These are phyloP conservation scores for Kwoniella shivajii DNA, from an alignment of 1,284 basidiomycete species.

Conservation along the genomic window DNA sequence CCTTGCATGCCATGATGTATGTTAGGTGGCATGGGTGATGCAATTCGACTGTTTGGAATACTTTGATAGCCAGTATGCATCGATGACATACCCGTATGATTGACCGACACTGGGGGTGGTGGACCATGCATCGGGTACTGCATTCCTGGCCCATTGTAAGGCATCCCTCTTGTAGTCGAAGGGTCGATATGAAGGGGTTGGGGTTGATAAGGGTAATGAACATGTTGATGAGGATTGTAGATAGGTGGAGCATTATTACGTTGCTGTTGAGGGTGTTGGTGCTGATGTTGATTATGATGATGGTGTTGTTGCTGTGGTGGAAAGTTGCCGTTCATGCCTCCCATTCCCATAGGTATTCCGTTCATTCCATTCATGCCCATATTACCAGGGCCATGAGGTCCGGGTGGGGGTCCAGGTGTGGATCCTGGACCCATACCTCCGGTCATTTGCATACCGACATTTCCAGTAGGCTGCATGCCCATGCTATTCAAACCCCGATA, in stretches of 20 bases:
- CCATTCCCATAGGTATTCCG: slow-evolving; percentile 27
- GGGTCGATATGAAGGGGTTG: slow-evolving; percentile 47
- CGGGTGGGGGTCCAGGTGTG: slow-evolving; percentile 19
- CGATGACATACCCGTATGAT: slow-evolving; percentile 40
- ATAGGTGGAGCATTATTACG: slow-evolving; percentile 30
- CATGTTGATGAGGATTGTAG: slow-evolving; percentile 51
- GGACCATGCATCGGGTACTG: slow-evolving; percentile 33
- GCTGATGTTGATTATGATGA: slow-evolving; percentile 14
- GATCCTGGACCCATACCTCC: slow-evolving; percentile 19
- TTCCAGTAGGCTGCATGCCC: slow-evolving; percentile 24
- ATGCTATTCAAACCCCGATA: slow-evolving; percentile 28
- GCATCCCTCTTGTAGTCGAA: slow-evolving; percentile 41
- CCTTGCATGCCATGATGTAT: slow-evolving; percentile 15
- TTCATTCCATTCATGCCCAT: slow-evolving; percentile 29
- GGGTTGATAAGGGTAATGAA: slow-evolving; percentile 49
- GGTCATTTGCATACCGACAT: slow-evolving; percentile 26
- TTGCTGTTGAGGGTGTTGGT: slow-evolving; percentile 24
- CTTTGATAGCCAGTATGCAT: slow-evolving; percentile 25
- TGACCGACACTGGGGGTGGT: slow-evolving; percentile 36
- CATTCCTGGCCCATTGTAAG: slow-evolving; percentile 44
- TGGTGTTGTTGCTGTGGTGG: slow-evolving; percentile 16
- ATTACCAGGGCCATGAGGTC: neutral
- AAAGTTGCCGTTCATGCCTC: slow-evolving; percentile 19
- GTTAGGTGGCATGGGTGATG: slow-evolving; percentile 24
- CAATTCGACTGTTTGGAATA: slow-evolving; percentile 19